Evolutionary conservation across 352 stramenopile genomes (phyloP).

Genomic region (Pythium insidiosum): DNA sequence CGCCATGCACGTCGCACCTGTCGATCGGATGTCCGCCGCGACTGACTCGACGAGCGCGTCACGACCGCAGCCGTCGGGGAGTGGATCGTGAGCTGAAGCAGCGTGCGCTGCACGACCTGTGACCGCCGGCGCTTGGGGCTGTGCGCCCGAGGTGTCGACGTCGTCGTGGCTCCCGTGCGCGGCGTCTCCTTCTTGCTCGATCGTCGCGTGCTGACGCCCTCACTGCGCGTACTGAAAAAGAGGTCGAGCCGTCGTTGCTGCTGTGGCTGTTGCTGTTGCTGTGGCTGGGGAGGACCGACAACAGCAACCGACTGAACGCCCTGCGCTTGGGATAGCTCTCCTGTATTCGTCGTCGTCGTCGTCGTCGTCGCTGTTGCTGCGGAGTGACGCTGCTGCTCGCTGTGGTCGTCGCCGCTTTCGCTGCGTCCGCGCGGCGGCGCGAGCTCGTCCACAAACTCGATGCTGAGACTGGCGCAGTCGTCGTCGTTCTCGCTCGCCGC

Average conservation of each 20-base stretch:
- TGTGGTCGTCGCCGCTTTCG: constrained; percentile 11
- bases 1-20: constrained; percentile 29
- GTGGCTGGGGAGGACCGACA: neutral
- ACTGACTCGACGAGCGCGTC: neutral
- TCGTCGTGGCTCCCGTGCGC: neutral
- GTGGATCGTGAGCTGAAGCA: constrained; percentile 16
- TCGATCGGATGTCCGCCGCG: neutral
- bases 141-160: constrained; percentile 1
- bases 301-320: no score
- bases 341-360: neutral
- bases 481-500: constrained; percentile 12
- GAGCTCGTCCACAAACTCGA: constrained; percentile 20
- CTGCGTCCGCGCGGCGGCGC: neutral
- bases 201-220: no score
- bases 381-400: no score
- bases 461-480: neutral
- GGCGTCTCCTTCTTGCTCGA: constrained; percentile 5
- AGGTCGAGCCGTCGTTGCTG: constrained; percentile 11
- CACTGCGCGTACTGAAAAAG: constrained; percentile 10
- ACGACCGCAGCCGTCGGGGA: neutral
- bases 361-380: neutral
- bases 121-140: constrained; percentile 10
- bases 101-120: constrained; percentile 6
- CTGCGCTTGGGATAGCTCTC: no score
- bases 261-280: neutral